Evolutionary conservation across 2,329 filamentous ascomycete genomes (phyloP).

Genomic region (Trichoderma cornu-damae): DNA sequence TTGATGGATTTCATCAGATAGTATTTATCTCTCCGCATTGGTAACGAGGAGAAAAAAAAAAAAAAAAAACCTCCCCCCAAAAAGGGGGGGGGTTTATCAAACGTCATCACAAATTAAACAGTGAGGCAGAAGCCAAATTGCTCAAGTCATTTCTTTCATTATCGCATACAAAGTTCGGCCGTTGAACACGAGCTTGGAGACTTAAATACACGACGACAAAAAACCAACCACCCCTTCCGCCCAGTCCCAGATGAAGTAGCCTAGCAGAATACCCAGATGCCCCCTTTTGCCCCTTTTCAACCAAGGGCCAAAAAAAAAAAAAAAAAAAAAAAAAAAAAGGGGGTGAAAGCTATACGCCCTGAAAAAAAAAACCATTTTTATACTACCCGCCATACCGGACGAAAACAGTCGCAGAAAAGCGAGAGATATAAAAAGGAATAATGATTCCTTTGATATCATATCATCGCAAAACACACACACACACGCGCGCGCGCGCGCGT

Average conservation of each 20-base stretch:
- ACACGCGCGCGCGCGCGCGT: too few relatives aligned
- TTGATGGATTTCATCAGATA: not conserved
- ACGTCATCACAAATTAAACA: not conserved
- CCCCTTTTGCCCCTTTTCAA: not conserved
- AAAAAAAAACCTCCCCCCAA: too few relatives aligned
- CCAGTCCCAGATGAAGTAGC: not conserved
- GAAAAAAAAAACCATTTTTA: conserved; percentile 13
- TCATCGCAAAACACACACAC: conserved; percentile 1
- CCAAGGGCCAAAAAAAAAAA: not conserved
- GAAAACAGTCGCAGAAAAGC: conserved; percentile 1
- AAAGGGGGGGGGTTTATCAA: too few relatives aligned
- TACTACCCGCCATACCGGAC: conserved; percentile 12
- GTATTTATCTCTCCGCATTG: not conserved
- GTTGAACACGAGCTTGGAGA: conserved; percentile 10
- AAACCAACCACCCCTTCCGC: not conserved
- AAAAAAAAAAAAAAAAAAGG: not conserved
- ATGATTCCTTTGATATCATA: not conserved
- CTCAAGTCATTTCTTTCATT: conserved; percentile 19
- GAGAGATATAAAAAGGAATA: not conserved
- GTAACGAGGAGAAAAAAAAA: not conserved
- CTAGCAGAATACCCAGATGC: conserved; percentile 3
- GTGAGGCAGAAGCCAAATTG: not conserved
- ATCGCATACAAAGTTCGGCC: conserved; percentile 12
- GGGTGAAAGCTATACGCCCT: conserved; percentile 7
- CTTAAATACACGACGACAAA: conserved; percentile 14